Evolutionary conservation across 441 rosid species (phyloP).

Genomic region (Biscutella auriculata): DNA sequence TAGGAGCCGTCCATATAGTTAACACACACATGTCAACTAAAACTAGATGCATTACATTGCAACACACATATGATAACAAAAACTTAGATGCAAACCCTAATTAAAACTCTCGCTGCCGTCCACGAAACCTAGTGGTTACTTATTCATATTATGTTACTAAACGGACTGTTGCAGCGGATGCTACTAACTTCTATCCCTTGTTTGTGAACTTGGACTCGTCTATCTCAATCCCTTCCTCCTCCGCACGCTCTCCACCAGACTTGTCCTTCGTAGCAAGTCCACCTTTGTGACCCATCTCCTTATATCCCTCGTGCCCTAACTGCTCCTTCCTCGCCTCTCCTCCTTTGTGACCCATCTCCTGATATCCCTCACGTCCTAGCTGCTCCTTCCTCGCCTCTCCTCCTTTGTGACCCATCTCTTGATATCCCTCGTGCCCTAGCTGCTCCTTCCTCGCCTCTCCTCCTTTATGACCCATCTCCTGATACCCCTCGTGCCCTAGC

Average conservation of each 20-base stretch:
- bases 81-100: no score
- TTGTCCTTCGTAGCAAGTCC: conserved; percentile 32
- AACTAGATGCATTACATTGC: not conserved
- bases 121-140: conserved; percentile 3
- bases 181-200: not conserved
- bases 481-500: conserved; percentile 20
- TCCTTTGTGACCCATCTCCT: conserved; percentile 32
- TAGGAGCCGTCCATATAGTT: not conserved
- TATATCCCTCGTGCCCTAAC: conserved; percentile 29
- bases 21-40: not conserved
- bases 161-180: conserved; percentile 4
- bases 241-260: conserved; percentile 34
- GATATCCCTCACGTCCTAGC: conserved; percentile 33
- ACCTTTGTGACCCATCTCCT: conserved; percentile 36
- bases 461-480: conserved; percentile 22
- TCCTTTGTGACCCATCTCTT: conserved; percentile 20
- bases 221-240: conserved; percentile 26
- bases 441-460: conserved; percentile 30
- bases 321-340: conserved; percentile 30
- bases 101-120: not conserved
- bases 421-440: conserved; percentile 22
- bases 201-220: conserved; percentile 36
- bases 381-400: conserved; percentile 29
- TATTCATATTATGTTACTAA: not conserved
- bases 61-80: no score